Conservation (phyloP, 2,329 filamentous ascomycete species). For the Colletotrichum godetiae region DNA sequence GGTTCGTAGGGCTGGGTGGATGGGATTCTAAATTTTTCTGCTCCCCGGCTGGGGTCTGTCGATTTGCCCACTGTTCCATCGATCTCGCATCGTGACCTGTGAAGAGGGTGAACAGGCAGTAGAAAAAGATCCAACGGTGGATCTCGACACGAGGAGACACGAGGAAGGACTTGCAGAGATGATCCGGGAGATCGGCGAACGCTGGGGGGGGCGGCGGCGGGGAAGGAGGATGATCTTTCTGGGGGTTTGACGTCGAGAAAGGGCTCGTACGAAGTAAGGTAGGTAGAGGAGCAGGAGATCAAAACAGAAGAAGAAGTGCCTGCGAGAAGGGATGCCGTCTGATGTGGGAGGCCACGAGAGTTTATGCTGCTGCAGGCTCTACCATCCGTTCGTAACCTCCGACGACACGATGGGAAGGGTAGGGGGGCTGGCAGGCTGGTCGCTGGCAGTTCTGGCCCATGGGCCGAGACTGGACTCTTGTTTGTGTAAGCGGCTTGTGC, state of each 20-base stretch:
- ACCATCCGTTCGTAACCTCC: background rate
- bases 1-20: background rate
- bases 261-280: background rate
- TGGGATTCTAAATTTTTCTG: background rate
- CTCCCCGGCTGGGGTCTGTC: background rate
- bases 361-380: slow-evolving; percentile 2
- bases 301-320: background rate
- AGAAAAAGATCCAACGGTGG: too few species aligned
- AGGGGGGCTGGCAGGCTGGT: too few species aligned
- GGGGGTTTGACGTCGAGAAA: background rate
- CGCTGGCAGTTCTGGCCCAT: background rate
- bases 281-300: background rate
- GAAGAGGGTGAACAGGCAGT: background rate
- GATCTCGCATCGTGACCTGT: background rate
- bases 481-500: background rate
- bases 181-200: background rate
- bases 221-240: too few species aligned
- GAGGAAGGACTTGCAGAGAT: background rate
- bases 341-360: slow-evolving; percentile 9
- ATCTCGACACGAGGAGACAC: background rate
- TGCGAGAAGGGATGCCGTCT: background rate
- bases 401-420: background rate
- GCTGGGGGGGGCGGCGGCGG: background rate
- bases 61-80: background rate
- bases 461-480: background rate